Evolutionary conservation across 1,284 basidiomycete species (phyloP).

Genomic region (Leccinum subrobustum): DNA sequence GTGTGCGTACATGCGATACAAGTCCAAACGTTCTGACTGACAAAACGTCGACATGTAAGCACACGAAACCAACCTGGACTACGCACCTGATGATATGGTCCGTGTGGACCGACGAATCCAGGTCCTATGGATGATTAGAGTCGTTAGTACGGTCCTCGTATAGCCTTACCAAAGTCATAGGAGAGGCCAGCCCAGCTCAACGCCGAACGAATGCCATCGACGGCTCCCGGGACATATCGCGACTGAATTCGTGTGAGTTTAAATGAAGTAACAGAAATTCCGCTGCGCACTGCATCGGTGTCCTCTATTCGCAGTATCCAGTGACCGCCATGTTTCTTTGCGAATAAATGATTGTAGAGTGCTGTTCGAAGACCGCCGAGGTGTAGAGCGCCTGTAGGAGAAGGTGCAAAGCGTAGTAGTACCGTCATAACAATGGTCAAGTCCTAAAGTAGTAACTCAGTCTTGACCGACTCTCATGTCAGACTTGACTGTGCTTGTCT

Average conservation of each 20-base stretch:
- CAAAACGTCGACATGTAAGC: constrained; percentile 1
- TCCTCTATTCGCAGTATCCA: constrained; percentile 96
- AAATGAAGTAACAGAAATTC: not conserved
- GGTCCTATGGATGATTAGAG: constrained; percentile 53
- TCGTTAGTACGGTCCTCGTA: not conserved
- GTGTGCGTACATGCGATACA: constrained; percentile 77
- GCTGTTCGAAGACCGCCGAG: constrained; percentile 96
- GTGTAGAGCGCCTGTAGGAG: constrained; percentile 93
- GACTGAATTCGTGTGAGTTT: constrained; percentile 45
- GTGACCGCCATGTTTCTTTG: constrained; percentile 77
- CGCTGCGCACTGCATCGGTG: constrained; percentile 59
- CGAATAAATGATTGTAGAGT: constrained; percentile 89
- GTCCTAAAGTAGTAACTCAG: not conserved
- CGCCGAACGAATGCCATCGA: constrained; percentile 75
- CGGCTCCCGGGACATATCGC: constrained; percentile 78
- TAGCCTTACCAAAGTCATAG: constrained; percentile 80
- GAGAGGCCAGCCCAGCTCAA: constrained; percentile 92
- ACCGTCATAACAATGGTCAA: constrained; percentile 17
- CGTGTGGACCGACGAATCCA: constrained; percentile 68
- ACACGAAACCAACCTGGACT: not conserved
- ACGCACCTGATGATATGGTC: constrained; percentile 79
- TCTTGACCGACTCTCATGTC: too few relatives aligned
- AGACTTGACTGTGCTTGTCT: constrained; percentile 35
- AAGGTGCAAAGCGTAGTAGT: constrained; percentile 92
- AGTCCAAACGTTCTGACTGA: constrained; percentile 84